Evolutionary conservation across 371 early-diverging fungal genomes (phyloP), one percentile per base, ranked within the genome.

Genomic region (Mortierella sp.): DNA sequence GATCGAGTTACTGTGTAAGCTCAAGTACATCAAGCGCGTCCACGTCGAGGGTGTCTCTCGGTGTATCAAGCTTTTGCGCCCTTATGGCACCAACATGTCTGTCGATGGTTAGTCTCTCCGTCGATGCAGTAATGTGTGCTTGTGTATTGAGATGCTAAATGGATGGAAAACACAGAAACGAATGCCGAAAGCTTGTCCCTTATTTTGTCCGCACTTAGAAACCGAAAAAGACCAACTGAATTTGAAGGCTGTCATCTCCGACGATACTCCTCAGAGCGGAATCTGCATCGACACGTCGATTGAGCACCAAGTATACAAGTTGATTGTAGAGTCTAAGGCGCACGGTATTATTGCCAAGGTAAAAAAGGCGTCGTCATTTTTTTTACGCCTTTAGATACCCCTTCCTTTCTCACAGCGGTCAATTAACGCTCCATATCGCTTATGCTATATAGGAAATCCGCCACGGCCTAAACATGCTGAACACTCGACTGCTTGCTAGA

Each of bases 21-120:
- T 84, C 40, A 84, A 84, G 67, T 84, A 84, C 24, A 78, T 84
- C 67, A 77, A 84, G 55, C 85, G 85, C 3, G 78, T 84, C n/a
- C 69, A 78, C 11, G 78, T 72, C 1, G 73, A 78, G 2, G 81
- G 78, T 3, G 19, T 71, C 13, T 46, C 75, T 34, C 72, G 85
- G 34, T 84, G 85, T 31, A 61, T 84, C 13, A 75, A 84, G 34
- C 76, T 84, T 8, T 2, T 84, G 54, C 71, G 78, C 19, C 76
- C 73, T 0, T 84, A 69, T 40, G 81, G 78, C 48, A 28, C 46
- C 6, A 61, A 69, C 71, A 53, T 74, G 6, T n/a, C 69, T 8
- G 61, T 24, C 0, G 81, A 75, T 19, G 78, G 83, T 76, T 77
- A 71, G 46, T 43, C 54, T 26, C 4, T 37, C 48, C 43, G 43